Evolutionary conservation across 108 stramenopile species (phyloP), one percentile per base, ranked within the genome.

Genomic region (Craspedostauros australis): DNA sequence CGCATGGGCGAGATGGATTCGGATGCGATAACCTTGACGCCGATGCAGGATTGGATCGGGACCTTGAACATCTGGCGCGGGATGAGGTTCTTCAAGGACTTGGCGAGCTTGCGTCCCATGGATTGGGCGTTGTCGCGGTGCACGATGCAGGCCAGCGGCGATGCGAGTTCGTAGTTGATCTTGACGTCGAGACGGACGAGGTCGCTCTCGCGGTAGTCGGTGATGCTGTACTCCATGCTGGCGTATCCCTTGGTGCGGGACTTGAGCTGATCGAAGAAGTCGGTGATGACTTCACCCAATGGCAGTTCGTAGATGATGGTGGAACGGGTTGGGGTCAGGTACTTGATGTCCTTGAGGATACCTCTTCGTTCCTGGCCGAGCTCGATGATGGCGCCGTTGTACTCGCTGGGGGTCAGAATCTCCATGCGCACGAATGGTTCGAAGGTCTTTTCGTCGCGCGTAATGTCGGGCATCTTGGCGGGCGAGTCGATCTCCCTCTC

Each of bases 11-110:
- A 73, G 27, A 99, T 97, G 1, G 70, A 52, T 26, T 82, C 80
- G 11, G 76, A 73, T 40, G 95, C 93, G 38, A 96, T 62, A 12
- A 96, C 77, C 59, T 99, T 98, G 26, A 75, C 83, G 2, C 97
- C 97, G 57, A 76, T 65, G 42, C 74, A 76, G 5, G 74, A 67
- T 36, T 99, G 98, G 48, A 99, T 97, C 12, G 96, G 95, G n/a
- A 99, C 88, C 64, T 95, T 93, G 75, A 99, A 99, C 89, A 97
- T 92, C 67, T 98, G 97, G 5, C 97, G 79, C 9, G 96, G 94
- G 51, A 99, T 98, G 34, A 87, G 47, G 50, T 96, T 80, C 74
- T 96, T 95, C 14, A 99, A 82, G 37, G 81, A 79, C 3, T 75
- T 75, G 11, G 84, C 84, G 15, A 99, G 73, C 23, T 63, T 45